These are phyloP conservation scores for Stachybotrys chlorohalonatus DNA, from an alignment of 2,329 filamentous ascomycete species.

Conservation along the genomic window DNA sequence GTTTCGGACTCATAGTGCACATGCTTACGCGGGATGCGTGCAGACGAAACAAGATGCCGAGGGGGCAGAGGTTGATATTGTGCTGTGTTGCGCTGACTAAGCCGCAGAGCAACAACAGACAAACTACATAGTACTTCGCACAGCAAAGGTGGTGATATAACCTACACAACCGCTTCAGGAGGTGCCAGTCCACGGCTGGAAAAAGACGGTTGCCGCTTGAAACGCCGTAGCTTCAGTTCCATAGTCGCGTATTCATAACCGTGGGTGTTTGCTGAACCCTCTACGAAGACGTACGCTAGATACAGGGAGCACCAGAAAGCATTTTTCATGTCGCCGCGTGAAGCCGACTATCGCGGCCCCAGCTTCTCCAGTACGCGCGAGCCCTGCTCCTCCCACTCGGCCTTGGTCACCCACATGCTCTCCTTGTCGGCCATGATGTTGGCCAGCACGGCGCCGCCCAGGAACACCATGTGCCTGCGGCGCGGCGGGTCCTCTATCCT, in stretches of 20 bases:
- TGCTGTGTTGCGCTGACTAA: neutral
- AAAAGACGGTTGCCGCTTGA: no score
- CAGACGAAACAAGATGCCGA: no score
- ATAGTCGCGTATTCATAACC: neutral
- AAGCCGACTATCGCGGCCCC: conserved; percentile 60
- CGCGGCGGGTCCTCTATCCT: conserved; percentile 96
- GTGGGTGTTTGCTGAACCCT: neutral
- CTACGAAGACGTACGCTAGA: neutral
- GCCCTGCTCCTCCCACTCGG: conserved; percentile 95
- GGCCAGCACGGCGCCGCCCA: conserved; percentile 90
- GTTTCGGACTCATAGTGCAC: no score
- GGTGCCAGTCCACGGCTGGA: no score
- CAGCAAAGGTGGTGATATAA: no score
- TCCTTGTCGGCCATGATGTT: conserved; percentile 99
- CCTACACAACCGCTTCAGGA: no score
- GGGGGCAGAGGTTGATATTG: no score
- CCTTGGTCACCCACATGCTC: conserved; percentile 96
- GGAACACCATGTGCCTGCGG: conserved; percentile 98
- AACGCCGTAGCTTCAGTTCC: neutral
- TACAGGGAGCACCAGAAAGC: neutral
- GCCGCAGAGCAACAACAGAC: neutral
- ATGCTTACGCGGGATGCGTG: no score
- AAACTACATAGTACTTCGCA: no score
- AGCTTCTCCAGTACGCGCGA: conserved; percentile 80
- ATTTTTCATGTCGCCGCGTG: neutral